A percentile compares a stretch with the other conserved stretches of the same genome.
Evolutionary conservation across 2,329 filamentous ascomycete species (phyloP).

Genomic region (Massarina eburnea): DNA sequence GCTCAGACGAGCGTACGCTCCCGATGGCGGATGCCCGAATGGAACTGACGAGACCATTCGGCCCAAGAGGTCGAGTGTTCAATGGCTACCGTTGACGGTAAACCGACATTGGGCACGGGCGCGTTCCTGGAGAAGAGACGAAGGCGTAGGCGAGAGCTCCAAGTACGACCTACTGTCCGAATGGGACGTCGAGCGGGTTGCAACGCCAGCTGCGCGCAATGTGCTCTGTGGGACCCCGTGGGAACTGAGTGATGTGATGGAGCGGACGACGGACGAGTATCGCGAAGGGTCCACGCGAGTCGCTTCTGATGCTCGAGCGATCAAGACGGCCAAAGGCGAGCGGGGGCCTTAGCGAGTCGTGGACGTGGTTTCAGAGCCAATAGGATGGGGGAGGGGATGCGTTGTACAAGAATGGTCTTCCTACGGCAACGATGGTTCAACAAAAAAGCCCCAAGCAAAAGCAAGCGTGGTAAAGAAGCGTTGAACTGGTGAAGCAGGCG

Average conservation of each 20-base stretch:
- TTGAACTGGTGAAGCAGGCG: conserved; percentile 8
- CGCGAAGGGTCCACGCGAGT: conserved; percentile 22
- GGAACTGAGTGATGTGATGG: background rate
- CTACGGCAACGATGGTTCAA: conserved; percentile 1
- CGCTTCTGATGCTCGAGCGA: conserved; percentile 31
- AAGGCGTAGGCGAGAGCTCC: conserved; percentile 3
- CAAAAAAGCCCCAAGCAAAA: conserved; percentile 2
- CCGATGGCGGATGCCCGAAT: conserved; percentile 39
- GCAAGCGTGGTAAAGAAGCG: conserved; percentile 3
- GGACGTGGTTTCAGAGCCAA: conserved; percentile 31
- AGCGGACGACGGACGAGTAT: conserved; percentile 4
- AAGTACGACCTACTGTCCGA: conserved; percentile 1
- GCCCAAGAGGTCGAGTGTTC: conserved; percentile 16
- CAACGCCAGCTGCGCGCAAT: background rate
- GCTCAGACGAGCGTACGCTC: conserved; percentile 38
- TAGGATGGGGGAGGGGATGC: too few relatives aligned
- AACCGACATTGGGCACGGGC: conserved; percentile 28
- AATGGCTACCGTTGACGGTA: conserved; percentile 19
- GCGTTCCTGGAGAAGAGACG: background rate
- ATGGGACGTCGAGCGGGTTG: background rate
- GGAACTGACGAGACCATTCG: conserved; percentile 40
- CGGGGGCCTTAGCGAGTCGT: conserved; percentile 40
- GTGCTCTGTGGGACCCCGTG: background rate
- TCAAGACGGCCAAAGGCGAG: conserved; percentile 30
- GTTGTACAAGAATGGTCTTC: conserved; percentile 23